Conservation (phyloP, 2,329 filamentous ascomycete species). For the Ramularia collo-cygni region DNA sequence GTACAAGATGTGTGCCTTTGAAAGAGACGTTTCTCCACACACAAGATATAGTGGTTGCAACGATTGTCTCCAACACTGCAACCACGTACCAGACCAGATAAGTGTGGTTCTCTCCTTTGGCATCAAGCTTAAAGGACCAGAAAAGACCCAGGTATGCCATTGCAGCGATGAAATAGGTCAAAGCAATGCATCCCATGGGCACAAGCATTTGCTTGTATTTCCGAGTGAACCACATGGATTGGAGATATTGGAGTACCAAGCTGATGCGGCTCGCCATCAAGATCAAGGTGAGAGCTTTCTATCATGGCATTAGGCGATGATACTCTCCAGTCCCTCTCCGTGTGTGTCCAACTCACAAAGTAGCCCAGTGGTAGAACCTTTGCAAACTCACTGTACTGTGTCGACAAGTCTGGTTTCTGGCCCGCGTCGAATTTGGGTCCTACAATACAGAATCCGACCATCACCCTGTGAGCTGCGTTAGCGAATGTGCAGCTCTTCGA, state of each 20-base stretch:
- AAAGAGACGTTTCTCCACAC: conserved; percentile 31
- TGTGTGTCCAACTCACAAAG: too few relatives aligned
- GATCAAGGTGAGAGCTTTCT: conserved; percentile 33
- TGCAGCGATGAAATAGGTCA: conserved; percentile 29
- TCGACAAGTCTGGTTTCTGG: too few relatives aligned
- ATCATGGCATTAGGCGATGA: conserved; percentile 31
- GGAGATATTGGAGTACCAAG: conserved; percentile 34
- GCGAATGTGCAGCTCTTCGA: too few relatives aligned
- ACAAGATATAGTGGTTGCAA: conserved; percentile 28
- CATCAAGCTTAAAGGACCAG: conserved; percentile 20
- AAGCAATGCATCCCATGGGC: conserved; percentile 31
- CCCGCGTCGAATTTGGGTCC: too few relatives aligned
- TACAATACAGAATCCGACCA: too few relatives aligned
- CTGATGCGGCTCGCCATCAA: conserved; percentile 33
- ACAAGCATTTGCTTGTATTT: conserved; percentile 26
- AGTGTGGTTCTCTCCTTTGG: conserved; percentile 22
- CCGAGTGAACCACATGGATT: conserved; percentile 31
- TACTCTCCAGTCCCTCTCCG: too few relatives aligned
- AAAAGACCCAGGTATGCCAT: conserved; percentile 31
- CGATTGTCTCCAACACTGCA: conserved; percentile 26
- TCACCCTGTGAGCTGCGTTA: too few relatives aligned
- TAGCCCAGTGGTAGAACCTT: too few relatives aligned
- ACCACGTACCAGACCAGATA: conserved; percentile 50
- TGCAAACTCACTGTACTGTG: too few relatives aligned
- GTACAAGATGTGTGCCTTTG: conserved; percentile 36